Evolutionary conservation across 1,139 yeast species (phyloP).

Genomic region (Nakaseomyces kungkrabaensis): DNA sequence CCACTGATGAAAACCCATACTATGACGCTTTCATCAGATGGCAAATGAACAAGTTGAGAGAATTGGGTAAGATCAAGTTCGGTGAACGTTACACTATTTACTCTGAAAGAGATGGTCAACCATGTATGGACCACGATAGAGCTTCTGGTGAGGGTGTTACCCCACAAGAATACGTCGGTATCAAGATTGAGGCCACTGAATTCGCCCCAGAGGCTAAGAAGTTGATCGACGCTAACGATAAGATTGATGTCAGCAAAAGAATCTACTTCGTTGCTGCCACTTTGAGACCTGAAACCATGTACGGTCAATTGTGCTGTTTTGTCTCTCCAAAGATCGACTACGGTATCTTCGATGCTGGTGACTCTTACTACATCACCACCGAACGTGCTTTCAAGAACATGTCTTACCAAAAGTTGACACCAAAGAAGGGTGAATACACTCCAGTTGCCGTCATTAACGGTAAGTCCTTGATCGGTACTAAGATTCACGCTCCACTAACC

Average conservation of each 20-base stretch:
- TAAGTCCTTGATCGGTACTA: constrained; percentile 69
- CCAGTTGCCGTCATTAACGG: constrained; percentile 59
- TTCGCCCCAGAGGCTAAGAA: constrained; percentile 37
- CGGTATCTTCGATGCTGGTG: constrained; percentile 85
- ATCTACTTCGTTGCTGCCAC: constrained; percentile 91
- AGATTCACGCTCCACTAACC: constrained; percentile 79
- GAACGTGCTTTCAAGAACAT: constrained; percentile 97
- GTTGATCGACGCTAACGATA: constrained; percentile 37
- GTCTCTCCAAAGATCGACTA: constrained; percentile 91
- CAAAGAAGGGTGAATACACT: constrained; percentile 68
- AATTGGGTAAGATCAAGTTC: constrained; percentile 82
- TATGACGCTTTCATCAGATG: constrained; percentile 93
- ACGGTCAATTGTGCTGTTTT: constrained; percentile 96
- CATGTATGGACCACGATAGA: constrained; percentile 99
- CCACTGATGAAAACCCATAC: constrained; percentile 92
- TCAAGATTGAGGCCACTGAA: constrained; percentile 61
- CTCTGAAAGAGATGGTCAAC: constrained; percentile 97
- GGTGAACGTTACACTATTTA: constrained; percentile 97
- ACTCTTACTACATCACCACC: constrained; percentile 76
- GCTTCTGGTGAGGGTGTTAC: constrained; percentile 93
- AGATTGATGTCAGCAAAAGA: constrained; percentile 50
- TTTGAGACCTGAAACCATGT: constrained; percentile 97
- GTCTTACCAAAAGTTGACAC: constrained; percentile 91
- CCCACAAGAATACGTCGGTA: constrained; percentile 93
- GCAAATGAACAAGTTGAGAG: constrained; percentile 89